Evolutionary conservation across 2,329 filamentous ascomycete species (phyloP).

Genomic region (Raffaelea ambrosiae): DNA sequence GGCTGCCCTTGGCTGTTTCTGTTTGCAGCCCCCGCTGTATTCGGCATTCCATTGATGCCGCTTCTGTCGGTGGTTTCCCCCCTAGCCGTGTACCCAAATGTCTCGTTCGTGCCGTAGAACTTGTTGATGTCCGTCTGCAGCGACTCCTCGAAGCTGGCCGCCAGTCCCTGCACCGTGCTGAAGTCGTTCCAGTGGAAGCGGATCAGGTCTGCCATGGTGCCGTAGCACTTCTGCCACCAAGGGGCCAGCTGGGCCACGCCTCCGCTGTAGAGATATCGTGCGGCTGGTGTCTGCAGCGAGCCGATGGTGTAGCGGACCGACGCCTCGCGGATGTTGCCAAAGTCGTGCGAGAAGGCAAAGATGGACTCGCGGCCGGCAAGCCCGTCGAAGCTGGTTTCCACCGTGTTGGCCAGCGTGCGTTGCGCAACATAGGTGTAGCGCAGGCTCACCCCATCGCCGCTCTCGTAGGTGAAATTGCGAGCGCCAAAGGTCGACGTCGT

Average conservation of each 20-base stretch:
- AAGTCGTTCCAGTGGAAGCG: conserved; percentile 72
- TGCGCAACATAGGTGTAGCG: conserved; percentile 58
- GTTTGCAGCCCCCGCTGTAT: too few species aligned
- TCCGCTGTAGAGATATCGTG: conserved; percentile 68
- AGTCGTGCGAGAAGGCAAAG: conserved; percentile 66
- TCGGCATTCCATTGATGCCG: too few species aligned
- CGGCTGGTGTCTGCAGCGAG: conserved; percentile 68
- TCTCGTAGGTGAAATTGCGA: conserved; percentile 32
- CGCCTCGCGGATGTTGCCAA: conserved; percentile 30
- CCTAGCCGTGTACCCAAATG: neutral
- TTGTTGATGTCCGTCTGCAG: conserved; percentile 1
- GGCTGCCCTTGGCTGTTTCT: too few species aligned
- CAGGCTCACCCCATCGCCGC: conserved; percentile 53
- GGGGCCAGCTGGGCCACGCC: conserved; percentile 72
- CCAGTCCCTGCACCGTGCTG: conserved; percentile 30
- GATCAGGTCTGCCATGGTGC: conserved; percentile 52
- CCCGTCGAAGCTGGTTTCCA: conserved; percentile 54
- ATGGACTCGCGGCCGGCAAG: conserved; percentile 75
- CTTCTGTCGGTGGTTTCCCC: neutral
- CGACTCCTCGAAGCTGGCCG: neutral
- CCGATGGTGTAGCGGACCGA: conserved; percentile 67
- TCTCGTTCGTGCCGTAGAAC: neutral
- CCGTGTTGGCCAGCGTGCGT: conserved; percentile 44
- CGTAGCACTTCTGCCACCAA: conserved; percentile 70
- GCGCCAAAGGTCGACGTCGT: conserved; percentile 9